These are phyloP conservation scores for Coleophoma eucalyptorum DNA, from an alignment of 2,329 filamentous ascomycete species.

Conservation along the genomic window DNA sequence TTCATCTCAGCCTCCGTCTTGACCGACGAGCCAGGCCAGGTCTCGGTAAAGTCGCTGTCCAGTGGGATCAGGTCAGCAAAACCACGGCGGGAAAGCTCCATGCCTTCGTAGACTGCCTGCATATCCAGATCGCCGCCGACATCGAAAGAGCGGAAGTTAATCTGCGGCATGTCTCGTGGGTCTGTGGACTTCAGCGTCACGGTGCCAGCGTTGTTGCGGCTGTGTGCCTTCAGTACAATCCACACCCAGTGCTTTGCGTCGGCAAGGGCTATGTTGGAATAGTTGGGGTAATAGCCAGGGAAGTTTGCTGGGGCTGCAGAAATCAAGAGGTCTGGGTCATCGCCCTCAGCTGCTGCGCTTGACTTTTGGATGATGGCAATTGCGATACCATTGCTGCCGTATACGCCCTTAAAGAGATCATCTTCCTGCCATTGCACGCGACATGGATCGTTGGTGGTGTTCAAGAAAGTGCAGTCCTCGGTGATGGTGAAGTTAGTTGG, in stretches of 20 bases:
- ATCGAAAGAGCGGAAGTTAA: constrained; percentile 58
- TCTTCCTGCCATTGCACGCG: constrained; percentile 22
- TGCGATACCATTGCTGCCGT: constrained; percentile 46
- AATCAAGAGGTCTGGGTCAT: constrained; percentile 34
- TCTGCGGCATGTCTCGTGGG: constrained; percentile 59
- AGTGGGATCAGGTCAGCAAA: constrained; percentile 37
- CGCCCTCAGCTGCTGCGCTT: constrained; percentile 30
- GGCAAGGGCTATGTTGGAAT: constrained; percentile 28
- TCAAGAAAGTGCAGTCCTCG: constrained; percentile 30
- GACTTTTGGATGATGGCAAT: constrained; percentile 26
- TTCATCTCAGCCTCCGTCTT: constrained; percentile 38
- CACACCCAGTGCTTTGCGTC: constrained; percentile 33
- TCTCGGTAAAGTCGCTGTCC: constrained; percentile 36
- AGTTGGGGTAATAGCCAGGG: constrained; percentile 39
- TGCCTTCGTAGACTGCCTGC: constrained; percentile 12
- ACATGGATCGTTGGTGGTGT: constrained; percentile 30
- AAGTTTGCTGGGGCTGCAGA: constrained; percentile 26
- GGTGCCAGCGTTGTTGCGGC: constrained; percentile 57
- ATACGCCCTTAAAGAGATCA: constrained; percentile 16
- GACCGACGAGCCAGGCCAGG: constrained; percentile 36
- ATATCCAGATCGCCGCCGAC: constrained; percentile 30
- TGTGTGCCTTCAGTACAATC: constrained; percentile 55
- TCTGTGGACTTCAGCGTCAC: constrained; percentile 58
- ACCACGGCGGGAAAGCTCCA: constrained; percentile 17
- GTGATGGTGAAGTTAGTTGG: constrained; percentile 33